These are phyloP conservation scores for Salvia splendens DNA, from an alignment of 257 asterid genomes.

Conservation along the genomic window DNA sequence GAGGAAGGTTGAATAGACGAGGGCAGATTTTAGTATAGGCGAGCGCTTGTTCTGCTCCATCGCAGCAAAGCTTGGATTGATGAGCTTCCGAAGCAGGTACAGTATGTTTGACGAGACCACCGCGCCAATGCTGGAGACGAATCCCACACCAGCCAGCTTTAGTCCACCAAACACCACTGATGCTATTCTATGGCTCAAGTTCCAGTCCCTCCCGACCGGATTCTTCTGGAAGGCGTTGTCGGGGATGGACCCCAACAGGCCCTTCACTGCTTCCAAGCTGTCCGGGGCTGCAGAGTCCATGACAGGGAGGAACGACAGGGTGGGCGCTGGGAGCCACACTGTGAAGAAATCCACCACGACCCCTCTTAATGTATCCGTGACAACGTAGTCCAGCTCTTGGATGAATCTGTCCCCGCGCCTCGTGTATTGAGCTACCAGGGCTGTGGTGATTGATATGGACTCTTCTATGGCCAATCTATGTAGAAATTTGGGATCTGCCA, in stretches of 20 bases:
- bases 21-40: conserved; percentile 83
- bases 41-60: conserved; percentile 62
- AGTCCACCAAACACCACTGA: conserved; percentile 88
- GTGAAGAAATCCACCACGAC: conserved; percentile 90
- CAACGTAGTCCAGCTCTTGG: conserved; percentile 85
- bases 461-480: conserved; percentile 94
- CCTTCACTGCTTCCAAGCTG: conserved; percentile 68
- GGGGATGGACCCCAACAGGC: conserved; percentile 90
- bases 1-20: conserved; percentile 72
- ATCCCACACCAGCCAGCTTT: conserved; percentile 87
- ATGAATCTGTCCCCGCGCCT: conserved; percentile 78
- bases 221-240: conserved; percentile 93
- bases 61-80: conserved; percentile 56
- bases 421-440: conserved; percentile 84
- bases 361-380: conserved; percentile 81
- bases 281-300: conserved; percentile 35
- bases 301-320: conserved; percentile 60
- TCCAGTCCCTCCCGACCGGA: conserved; percentile 78
- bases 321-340: conserved; percentile 99
- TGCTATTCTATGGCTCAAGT: conserved; percentile 75
- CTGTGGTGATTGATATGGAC: conserved; percentile 84
- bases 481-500: conserved; percentile 93
- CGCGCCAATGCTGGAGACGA: conserved; percentile 92
- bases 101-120: conserved; percentile 84
- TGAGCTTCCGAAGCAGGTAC: conserved; percentile 46